phyloP scores from a whole-genome alignment of 169 alveolate genomes.

The Plasmodium malariae region DNA sequence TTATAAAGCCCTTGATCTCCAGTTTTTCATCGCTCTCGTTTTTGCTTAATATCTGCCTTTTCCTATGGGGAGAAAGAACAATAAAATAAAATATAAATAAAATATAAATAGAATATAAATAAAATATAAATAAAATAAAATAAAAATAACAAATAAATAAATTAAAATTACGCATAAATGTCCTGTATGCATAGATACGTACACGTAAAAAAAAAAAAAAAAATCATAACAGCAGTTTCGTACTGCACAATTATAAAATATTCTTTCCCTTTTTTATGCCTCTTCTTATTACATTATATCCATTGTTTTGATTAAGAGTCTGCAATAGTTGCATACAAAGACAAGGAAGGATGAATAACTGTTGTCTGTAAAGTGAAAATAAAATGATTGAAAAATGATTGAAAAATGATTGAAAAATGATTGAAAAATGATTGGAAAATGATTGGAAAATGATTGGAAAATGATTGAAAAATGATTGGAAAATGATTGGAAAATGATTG shows the following conservation, averaged over 20 bases:
- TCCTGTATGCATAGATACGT: not conserved
- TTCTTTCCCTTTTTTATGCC: not conserved
- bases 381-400: not conserved
- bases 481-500: no score
- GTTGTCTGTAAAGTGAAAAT: slow-evolving; percentile 4
- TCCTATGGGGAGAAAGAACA: slow-evolving; percentile 1
- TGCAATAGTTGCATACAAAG: slow-evolving; percentile 40
- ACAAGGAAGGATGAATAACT: slow-evolving; percentile 5
- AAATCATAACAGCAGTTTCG: not conserved
- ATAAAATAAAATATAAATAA: no score
- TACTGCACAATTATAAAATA: not conserved
- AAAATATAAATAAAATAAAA: no score
- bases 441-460: no score
- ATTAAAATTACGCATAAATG: not conserved
- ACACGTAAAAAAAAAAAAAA: no score
- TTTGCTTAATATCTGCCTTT: slow-evolving; percentile 23
- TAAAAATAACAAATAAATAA: no score
- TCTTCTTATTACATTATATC: slow-evolving; percentile 29
- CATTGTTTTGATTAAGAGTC: slow-evolving; percentile 29
- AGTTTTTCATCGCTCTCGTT: slow-evolving; percentile 9
- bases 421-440: no score
- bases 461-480: no score
- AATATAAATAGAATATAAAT: no score
- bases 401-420: no score
- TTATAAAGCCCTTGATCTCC: not conserved